Evolutionary conservation across 139 green algal genomes (phyloP).

Genomic region (Asterochloris erici): DNA sequence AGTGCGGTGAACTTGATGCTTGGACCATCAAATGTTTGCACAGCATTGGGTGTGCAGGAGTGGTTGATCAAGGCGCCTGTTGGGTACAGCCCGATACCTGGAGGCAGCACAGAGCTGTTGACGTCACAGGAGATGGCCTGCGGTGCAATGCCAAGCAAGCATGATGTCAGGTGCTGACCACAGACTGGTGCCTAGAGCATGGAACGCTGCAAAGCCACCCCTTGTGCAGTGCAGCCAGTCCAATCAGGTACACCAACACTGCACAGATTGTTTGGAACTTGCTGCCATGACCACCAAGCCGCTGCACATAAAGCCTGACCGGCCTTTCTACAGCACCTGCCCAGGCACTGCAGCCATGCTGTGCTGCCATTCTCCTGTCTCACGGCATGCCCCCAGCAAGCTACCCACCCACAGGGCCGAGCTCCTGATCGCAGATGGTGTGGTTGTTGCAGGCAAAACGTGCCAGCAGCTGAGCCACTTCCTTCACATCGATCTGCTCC

Average conservation of each 20-base stretch:
- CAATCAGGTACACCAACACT: too few relatives aligned
- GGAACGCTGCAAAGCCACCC: neutral
- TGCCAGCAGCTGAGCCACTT: constrained; percentile 59
- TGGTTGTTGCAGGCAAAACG: constrained; percentile 68
- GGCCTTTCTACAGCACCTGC: too few relatives aligned
- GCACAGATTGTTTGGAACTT: too few relatives aligned
- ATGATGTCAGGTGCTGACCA: neutral
- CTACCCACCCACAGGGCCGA: constrained; percentile 36
- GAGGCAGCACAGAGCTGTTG: neutral
- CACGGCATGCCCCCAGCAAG: neutral
- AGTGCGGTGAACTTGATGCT: constrained; percentile 60
- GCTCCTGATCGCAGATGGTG: constrained; percentile 72
- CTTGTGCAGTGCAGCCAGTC: too few relatives aligned
- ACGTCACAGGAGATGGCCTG: neutral
- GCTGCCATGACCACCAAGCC: too few relatives aligned
- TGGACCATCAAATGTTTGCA: constrained; percentile 56
- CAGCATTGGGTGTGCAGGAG: constrained; percentile 54
- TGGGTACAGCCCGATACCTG: constrained; percentile 66
- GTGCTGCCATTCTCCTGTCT: too few relatives aligned
- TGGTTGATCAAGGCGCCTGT: constrained; percentile 72
- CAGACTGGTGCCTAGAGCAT: neutral
- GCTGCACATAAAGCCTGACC: too few relatives aligned
- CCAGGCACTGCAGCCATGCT: too few relatives aligned
- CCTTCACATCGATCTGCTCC: neutral
- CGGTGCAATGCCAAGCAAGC: neutral